Evolutionary conservation across 129 eudicot species (phyloP).

Genomic region (Kitagawia praeruptora): DNA sequence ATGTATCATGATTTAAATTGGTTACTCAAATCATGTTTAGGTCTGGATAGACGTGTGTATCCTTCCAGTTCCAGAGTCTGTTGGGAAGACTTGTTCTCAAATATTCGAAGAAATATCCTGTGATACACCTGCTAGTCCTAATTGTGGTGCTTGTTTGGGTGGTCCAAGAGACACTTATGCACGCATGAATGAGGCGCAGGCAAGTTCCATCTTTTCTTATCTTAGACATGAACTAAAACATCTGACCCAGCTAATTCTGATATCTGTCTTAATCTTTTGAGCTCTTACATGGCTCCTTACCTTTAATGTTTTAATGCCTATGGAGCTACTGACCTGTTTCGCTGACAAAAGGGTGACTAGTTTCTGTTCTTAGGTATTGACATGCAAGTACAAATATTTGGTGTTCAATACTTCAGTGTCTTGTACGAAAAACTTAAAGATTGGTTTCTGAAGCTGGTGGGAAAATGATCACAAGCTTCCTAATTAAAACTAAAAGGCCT

Average conservation of each 20-base stretch:
- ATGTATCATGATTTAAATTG: neutral
- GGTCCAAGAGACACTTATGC: conserved; percentile 95
- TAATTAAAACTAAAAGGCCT: too few relatives aligned
- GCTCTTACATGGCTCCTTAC: too few relatives aligned
- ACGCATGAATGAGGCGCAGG: conserved; percentile 92
- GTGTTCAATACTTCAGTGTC: too few relatives aligned
- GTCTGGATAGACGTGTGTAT: conserved; percentile 93
- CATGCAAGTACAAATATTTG: too few relatives aligned
- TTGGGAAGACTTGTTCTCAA: conserved; percentile 98
- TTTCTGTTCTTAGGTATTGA: too few relatives aligned
- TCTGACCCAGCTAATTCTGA: neutral
- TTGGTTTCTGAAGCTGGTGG: too few relatives aligned
- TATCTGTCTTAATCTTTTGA: too few relatives aligned
- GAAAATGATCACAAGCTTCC: too few relatives aligned
- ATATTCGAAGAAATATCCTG: conserved; percentile 96
- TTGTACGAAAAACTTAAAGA: too few relatives aligned
- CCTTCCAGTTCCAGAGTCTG: conserved; percentile 93
- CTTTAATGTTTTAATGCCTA: neutral
- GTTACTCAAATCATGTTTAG: conserved; percentile 16
- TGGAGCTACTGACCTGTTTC: neutral
- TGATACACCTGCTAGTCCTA: conserved; percentile 88
- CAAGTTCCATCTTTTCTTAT: conserved; percentile 18
- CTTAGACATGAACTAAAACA: neutral
- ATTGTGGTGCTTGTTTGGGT: conserved; percentile 96
- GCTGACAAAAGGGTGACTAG: too few relatives aligned